These are phyloP conservation scores for Inga leiocalycina DNA, from an alignment of 306 rosid species.

Conservation along the genomic window DNA sequence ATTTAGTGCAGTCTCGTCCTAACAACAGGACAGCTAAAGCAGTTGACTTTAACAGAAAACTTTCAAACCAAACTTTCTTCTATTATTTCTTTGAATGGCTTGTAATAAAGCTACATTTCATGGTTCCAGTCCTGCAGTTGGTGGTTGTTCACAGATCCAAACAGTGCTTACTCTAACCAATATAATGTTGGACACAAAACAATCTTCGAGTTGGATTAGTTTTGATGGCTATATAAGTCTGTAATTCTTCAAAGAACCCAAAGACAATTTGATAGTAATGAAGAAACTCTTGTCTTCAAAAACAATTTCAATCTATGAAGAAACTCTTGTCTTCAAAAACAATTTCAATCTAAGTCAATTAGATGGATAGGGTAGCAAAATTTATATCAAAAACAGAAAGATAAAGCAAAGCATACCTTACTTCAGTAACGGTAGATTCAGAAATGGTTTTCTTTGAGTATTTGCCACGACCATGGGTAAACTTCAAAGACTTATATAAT, in stretches of 20 bases:
- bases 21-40: constrained; percentile 8
- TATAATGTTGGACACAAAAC: background rate
- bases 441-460: constrained; percentile 65
- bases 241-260: constrained; percentile 6
- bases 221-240: background rate
- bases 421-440: constrained; percentile 87
- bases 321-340: constrained; percentile 21
- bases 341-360: constrained; percentile 15
- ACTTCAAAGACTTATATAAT: constrained; percentile 88
- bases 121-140: background rate
- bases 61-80: background rate
- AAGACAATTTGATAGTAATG: constrained; percentile 2
- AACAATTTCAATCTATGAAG: constrained; percentile 18
- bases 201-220: background rate
- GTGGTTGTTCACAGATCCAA: background rate
- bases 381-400: background rate
- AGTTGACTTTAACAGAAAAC: background rate
- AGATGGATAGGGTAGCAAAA: constrained; percentile 10
- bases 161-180: background rate
- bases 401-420: constrained; percentile 54
- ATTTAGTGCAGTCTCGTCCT: background rate
- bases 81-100: background rate
- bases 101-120: background rate
- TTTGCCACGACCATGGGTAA: constrained; percentile 98
- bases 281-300: constrained; percentile 17